Evolutionary conservation across 1,284 basidiomycete species (phyloP).

Genomic region (Malassezia nana): DNA sequence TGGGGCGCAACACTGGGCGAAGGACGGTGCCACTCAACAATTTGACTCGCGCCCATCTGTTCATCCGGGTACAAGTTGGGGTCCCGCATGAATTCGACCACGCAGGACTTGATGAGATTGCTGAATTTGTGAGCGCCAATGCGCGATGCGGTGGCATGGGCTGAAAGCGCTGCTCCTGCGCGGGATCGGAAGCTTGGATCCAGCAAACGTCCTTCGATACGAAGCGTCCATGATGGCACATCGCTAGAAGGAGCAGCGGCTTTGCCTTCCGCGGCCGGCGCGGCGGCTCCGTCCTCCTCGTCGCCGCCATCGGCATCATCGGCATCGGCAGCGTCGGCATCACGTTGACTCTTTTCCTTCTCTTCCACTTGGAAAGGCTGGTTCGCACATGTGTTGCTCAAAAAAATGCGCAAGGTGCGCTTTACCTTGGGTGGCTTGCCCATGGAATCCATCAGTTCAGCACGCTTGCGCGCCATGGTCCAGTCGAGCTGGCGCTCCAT

Average conservation of each 20-base stretch:
- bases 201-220: conserved; percentile 76
- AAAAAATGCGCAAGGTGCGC: conserved; percentile 73
- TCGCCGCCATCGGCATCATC: conserved; percentile 20
- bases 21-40: conserved; percentile 51
- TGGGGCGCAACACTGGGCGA: conserved; percentile 45
- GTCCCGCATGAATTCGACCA: conserved; percentile 79
- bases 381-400: conserved; percentile 76
- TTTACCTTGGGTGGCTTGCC: conserved; percentile 54
- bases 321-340: conserved; percentile 20
- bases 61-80: conserved; percentile 62
- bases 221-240: conserved; percentile 78
- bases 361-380: conserved; percentile 53
- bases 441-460: conserved; percentile 55
- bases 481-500: conserved; percentile 89
- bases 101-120: conserved; percentile 69
- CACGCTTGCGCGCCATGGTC: conserved; percentile 80
- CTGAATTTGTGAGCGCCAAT: conserved; percentile 61
- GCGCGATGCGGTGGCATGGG: conserved; percentile 38
- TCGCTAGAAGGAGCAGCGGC: conserved; percentile 51
- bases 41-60: conserved; percentile 24
- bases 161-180: conserved; percentile 34
- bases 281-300: conserved; percentile 19
- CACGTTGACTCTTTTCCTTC: conserved; percentile 14
- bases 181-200: conserved; percentile 47
- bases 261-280: conserved; percentile 16